Conservation (phyloP, 2,329 filamentous ascomycete genomes). For the Aspergillus pseudoviridinutans region DNA sequence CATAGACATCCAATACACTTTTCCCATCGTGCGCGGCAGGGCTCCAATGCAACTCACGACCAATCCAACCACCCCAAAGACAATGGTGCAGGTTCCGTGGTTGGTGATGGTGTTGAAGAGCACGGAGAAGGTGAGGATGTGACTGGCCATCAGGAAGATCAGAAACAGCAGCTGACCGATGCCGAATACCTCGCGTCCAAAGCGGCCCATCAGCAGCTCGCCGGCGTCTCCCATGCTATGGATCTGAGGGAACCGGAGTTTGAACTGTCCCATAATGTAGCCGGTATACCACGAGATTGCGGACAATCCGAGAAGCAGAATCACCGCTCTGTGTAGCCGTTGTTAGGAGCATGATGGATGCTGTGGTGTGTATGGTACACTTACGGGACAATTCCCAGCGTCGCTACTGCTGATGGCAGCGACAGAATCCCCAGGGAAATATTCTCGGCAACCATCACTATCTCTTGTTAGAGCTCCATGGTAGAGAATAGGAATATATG, state of each 20-base stretch:
- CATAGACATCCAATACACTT: constrained; percentile 58
- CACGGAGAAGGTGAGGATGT: constrained; percentile 65
- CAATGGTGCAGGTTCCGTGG: constrained; percentile 59
- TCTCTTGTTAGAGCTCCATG: not conserved
- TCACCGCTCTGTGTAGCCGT: constrained; percentile 38
- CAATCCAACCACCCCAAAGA: constrained; percentile 58
- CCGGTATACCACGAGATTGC: constrained; percentile 56
- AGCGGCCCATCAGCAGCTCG: constrained; percentile 56
- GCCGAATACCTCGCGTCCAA: constrained; percentile 60
- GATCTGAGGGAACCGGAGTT: constrained; percentile 54
- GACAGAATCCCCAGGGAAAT: constrained; percentile 57
- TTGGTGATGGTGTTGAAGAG: constrained; percentile 62
- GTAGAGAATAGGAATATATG: not conserved
- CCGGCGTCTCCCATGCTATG: constrained; percentile 67
- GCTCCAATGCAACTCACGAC: constrained; percentile 56
- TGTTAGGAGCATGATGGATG: not conserved
- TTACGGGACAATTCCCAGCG: constrained; percentile 52
- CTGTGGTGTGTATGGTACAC: constrained; percentile 10
- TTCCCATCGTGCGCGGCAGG: constrained; percentile 59
- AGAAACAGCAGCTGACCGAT: constrained; percentile 60
- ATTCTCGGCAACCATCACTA: constrained; percentile 57
- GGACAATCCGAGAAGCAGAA: constrained; percentile 53
- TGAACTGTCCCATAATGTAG: constrained; percentile 58
- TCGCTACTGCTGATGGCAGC: constrained; percentile 51
- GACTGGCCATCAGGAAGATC: constrained; percentile 66